Percentiles rank a stretch among this genome's conserved stretches.
These are phyloP conservation scores for Blastomyces percursus DNA, from an alignment of 2,329 filamentous ascomycete genomes.

Conservation along the genomic window DNA sequence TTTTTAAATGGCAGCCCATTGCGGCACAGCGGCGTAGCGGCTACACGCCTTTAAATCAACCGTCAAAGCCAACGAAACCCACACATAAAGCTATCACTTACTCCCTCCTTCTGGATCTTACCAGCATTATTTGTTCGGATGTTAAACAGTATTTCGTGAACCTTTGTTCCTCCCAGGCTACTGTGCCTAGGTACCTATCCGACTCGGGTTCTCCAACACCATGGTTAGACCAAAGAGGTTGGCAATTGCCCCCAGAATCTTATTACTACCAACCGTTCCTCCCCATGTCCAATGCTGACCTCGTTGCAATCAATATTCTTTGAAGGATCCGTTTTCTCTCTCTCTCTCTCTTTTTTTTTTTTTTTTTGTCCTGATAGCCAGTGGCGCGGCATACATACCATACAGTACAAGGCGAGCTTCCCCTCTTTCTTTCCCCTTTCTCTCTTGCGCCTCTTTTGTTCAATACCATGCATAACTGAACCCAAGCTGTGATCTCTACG, in stretches of 20 bases:
- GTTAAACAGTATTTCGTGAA: not conserved
- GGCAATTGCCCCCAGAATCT: not conserved
- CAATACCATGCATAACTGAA: not conserved
- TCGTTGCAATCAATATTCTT: not conserved
- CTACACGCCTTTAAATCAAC: not conserved
- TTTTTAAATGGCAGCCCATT: not conserved
- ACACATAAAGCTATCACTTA: not conserved
- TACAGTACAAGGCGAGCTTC: not conserved
- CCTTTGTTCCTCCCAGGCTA: not conserved
- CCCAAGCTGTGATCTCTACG: not conserved
- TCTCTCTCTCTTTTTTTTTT: no score
- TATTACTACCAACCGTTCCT: not conserved
- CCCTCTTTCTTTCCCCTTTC: not conserved
- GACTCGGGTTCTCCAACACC: not conserved
- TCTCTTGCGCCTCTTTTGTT: not conserved
- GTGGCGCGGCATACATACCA: not conserved
- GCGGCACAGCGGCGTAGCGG: not conserved
- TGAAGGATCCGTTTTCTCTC: not conserved
- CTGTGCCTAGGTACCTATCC: not conserved
- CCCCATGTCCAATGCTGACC: not conserved
- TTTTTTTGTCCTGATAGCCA: no score
- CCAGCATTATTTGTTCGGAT: not conserved
- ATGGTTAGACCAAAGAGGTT: not conserved
- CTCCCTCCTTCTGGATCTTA: not conserved
- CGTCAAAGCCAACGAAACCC: not conserved